phyloP scores from a whole-genome alignment of 2,329 filamentous ascomycete species.

The Claviceps sp. region DNA sequence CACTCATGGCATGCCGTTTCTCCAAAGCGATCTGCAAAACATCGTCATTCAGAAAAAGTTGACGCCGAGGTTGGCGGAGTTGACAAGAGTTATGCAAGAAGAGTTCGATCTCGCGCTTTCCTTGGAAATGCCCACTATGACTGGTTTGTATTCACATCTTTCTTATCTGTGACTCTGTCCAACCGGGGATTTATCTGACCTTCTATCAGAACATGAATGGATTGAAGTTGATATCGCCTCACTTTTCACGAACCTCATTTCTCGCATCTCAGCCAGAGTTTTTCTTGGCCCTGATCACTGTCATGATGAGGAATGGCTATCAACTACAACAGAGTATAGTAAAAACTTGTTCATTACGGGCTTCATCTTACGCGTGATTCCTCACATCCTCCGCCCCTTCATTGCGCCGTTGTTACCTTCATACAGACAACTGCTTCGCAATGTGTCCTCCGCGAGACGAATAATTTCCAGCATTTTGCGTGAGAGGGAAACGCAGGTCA shows the following conservation, averaged over 20 bases:
- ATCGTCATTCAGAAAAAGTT: not conserved
- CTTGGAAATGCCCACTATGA: not conserved
- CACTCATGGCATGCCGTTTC: not conserved
- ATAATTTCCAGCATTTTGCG: not conserved
- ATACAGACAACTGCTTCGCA: not conserved
- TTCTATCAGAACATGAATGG: not conserved
- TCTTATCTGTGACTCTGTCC: too few relatives aligned
- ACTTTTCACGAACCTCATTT: conserved; percentile 8
- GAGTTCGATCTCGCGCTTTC: not conserved
- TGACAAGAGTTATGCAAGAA: not conserved
- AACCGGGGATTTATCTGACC: not conserved
- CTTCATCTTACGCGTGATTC: conserved; percentile 6
- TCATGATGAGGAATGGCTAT: conserved; percentile 16
- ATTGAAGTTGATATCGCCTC: not conserved
- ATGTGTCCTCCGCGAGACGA: not conserved
- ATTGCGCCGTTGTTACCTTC: conserved; percentile 4
- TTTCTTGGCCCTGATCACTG: conserved; percentile 18
- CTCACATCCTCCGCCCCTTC: conserved; percentile 2
- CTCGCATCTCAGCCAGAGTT: conserved; percentile 14
- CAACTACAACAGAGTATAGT: conserved; percentile 15
- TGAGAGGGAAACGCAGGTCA: not conserved
- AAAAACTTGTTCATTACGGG: conserved; percentile 8
- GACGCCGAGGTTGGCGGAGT: not conserved
- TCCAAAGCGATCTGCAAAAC: not conserved
- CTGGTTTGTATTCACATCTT: not conserved